Conservation (phyloP, 495 filamentous ascomycete species). For the Aspergillus sparsus region DNA sequence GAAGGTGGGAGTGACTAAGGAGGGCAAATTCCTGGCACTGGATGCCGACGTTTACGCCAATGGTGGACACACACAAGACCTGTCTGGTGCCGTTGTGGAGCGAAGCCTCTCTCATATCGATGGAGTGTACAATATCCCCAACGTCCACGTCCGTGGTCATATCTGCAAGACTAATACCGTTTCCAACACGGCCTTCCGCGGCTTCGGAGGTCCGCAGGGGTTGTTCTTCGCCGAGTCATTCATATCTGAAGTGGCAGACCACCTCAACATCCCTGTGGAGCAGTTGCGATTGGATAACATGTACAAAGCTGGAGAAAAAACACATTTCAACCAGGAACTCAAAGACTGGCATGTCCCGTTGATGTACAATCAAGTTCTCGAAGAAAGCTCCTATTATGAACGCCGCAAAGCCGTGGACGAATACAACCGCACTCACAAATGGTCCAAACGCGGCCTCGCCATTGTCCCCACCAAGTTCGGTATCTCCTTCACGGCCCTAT, state of each 20-base stretch:
- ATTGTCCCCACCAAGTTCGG: constrained; percentile 97
- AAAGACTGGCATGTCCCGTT: constrained; percentile 94
- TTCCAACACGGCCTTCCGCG: constrained; percentile 96
- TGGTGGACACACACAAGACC: constrained; percentile 88
- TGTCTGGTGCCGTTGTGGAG: constrained; percentile 85
- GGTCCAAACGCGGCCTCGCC: constrained; percentile 91
- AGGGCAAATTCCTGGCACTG: constrained; percentile 88
- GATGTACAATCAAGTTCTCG: constrained; percentile 85
- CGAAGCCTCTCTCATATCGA: constrained; percentile 83
- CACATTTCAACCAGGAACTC: constrained; percentile 88
- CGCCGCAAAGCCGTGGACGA: constrained; percentile 73
- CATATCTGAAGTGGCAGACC: constrained; percentile 87
- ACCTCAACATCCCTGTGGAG: constrained; percentile 81
- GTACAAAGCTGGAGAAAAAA: constrained; percentile 76
- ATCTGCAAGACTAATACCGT: constrained; percentile 93
- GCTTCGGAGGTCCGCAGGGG: constrained; percentile 94
- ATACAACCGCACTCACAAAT: constrained; percentile 85
- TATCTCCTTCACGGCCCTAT: constrained; percentile 94
- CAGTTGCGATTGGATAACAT: constrained; percentile 85
- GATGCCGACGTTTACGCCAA: constrained; percentile 94
- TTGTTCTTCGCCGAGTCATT: constrained; percentile 92
- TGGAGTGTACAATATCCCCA: constrained; percentile 83
- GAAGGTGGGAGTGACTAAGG: constrained; percentile 92
- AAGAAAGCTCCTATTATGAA: constrained; percentile 71
- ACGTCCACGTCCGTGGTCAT: constrained; percentile 80